phyloP scores from a whole-genome alignment of 805 yeast genomes.

The Torulaspora gathmanii region DNA sequence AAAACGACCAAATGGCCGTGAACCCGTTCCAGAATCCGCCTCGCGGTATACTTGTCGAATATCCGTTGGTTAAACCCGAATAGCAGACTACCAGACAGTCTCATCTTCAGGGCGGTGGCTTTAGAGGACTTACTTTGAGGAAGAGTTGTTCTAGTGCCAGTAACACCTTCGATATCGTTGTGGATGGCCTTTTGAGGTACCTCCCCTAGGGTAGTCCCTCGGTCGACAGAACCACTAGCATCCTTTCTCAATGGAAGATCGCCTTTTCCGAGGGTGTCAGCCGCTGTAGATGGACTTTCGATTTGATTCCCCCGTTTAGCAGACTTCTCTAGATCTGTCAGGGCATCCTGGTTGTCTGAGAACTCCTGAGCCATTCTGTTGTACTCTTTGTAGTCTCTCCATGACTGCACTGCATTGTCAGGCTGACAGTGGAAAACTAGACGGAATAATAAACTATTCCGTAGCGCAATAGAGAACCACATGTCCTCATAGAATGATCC shows the following conservation, averaged over 20 bases:
- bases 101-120: slow-evolving; percentile 29
- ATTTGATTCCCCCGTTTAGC: neutral
- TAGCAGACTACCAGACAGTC: slow-evolving; percentile 29
- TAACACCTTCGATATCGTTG: neutral
- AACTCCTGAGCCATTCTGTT: slow-evolving; percentile 59
- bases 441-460: slow-evolving; percentile 78
- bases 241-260: slow-evolving; percentile 9
- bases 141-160: slow-evolving; percentile 1
- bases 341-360: slow-evolving; percentile 26
- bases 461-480: slow-evolving; percentile 77
- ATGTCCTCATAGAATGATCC: slow-evolving; percentile 78
- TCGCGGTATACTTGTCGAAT: slow-evolving; percentile 72
- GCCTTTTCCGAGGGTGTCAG: slow-evolving; percentile 2
- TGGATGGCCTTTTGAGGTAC: slow-evolving; percentile 13
- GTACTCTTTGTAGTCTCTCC: slow-evolving; percentile 83
- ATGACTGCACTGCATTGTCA: slow-evolving; percentile 80
- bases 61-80: slow-evolving; percentile 43
- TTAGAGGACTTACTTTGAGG: slow-evolving; percentile 13
- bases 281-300: neutral
- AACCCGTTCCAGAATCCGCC: slow-evolving; percentile 60
- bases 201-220: slow-evolving; percentile 12
- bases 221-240: slow-evolving; percentile 8
- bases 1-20: slow-evolving; percentile 88
- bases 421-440: slow-evolving; percentile 92
- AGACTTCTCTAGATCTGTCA: slow-evolving; percentile 29